A percentile compares a stretch with the other conserved stretches of the same genome.
These are phyloP conservation scores for Coffea eugenioides DNA, from an alignment of 257 asterid species.

Conservation along the genomic window DNA sequence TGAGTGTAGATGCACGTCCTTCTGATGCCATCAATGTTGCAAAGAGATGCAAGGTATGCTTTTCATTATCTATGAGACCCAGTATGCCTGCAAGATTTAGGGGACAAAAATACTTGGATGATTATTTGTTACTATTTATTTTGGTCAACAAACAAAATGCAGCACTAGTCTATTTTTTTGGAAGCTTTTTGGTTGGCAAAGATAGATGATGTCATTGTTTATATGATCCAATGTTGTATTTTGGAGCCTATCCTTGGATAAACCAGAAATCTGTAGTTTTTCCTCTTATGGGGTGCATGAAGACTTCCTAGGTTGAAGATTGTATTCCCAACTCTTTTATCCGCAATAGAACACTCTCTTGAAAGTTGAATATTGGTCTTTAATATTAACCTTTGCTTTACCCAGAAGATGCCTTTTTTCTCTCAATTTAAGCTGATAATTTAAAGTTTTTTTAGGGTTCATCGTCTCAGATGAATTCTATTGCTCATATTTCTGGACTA, in stretches of 20 bases:
- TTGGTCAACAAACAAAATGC: background rate
- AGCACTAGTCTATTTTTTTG: background rate
- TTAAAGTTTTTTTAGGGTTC: background rate
- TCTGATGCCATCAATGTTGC: conserved; percentile 47
- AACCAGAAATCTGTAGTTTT: background rate
- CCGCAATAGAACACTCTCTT: background rate
- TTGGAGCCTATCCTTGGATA: background rate
- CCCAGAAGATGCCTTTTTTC: background rate
- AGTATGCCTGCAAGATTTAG: background rate
- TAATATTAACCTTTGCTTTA: background rate
- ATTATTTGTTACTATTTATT: background rate
- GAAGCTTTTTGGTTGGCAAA: background rate
- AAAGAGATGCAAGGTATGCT: conserved; percentile 40
- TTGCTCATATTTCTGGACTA: background rate
- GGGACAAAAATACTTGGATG: background rate
- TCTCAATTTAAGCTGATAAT: background rate
- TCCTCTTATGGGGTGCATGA: background rate
- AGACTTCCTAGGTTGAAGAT: background rate
- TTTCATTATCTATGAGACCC: background rate
- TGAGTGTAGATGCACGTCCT: conserved; percentile 43
- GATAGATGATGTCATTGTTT: background rate
- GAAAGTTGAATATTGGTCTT: too few species aligned
- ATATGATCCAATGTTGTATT: background rate
- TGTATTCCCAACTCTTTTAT: background rate
- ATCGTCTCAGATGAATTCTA: background rate